phyloP scores from a whole-genome alignment of 805 yeast species.

The Zygosaccharomyces bailii region DNA sequence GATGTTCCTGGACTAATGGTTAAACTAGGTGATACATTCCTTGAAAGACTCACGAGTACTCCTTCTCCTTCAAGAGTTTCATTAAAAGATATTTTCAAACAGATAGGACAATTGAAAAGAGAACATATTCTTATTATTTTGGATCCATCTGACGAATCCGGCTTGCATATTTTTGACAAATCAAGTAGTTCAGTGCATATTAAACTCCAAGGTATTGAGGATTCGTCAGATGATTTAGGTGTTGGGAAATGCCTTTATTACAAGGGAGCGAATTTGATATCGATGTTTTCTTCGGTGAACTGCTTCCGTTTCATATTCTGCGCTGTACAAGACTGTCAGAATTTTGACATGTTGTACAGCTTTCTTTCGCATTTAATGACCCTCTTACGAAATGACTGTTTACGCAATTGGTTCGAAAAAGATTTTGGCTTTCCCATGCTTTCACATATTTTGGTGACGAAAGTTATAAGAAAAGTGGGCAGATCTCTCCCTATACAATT shows the following conservation, averaged over 20 bases:
- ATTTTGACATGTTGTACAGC: slow-evolving; percentile 17
- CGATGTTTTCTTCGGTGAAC: slow-evolving; percentile 22
- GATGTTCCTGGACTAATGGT: slow-evolving; percentile 7
- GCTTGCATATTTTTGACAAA: background rate
- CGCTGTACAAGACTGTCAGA: slow-evolving; percentile 12
- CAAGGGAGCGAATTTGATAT: slow-evolving; percentile 15
- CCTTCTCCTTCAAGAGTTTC: slow-evolving; percentile 4
- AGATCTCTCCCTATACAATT: slow-evolving; percentile 40
- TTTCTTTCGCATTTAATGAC: slow-evolving; percentile 21
- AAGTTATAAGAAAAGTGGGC: slow-evolving; percentile 21
- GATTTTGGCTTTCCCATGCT: slow-evolving; percentile 24
- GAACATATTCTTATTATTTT: slow-evolving; percentile 19
- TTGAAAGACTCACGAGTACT: slow-evolving; percentile 8
- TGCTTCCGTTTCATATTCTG: slow-evolving; percentile 18
- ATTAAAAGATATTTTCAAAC: slow-evolving; percentile 2
- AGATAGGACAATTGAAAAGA: slow-evolving; percentile 15
- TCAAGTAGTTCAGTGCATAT: background rate
- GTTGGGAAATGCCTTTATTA: slow-evolving; percentile 23
- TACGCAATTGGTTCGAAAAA: slow-evolving; percentile 21
- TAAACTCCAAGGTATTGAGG: slow-evolving; percentile 8
- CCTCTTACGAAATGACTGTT: slow-evolving; percentile 16
- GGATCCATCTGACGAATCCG: slow-evolving; percentile 21
- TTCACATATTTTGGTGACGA: slow-evolving; percentile 18
- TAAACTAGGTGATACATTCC: slow-evolving; percentile 11
- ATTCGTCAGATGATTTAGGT: slow-evolving; percentile 17